Conservation (phyloP, 2,329 filamentous ascomycete genomes). For the Hypoxylon sp. region DNA sequence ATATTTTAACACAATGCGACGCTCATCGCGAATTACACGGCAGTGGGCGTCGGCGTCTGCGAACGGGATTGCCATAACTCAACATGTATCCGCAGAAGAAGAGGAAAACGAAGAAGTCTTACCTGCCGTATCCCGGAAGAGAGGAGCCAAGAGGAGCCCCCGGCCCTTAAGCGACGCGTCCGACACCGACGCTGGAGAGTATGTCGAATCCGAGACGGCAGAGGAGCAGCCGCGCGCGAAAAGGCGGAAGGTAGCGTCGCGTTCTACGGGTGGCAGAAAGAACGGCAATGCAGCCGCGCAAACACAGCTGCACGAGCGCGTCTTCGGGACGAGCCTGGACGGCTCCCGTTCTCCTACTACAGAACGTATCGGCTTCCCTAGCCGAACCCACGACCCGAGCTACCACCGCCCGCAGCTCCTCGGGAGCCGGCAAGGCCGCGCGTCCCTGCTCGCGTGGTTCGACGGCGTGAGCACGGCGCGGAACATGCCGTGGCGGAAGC, state of each 20-base stretch:
- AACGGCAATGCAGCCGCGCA: constrained; percentile 25
- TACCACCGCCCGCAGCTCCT: constrained; percentile 67
- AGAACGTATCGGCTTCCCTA: constrained; percentile 39
- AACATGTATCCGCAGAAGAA: constrained; percentile 4
- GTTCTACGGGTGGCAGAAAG: constrained; percentile 24
- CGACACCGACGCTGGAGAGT: constrained; percentile 37
- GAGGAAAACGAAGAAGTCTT: constrained; percentile 1
- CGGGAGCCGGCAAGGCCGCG: constrained; percentile 52
- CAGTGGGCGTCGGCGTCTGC: constrained; percentile 12
- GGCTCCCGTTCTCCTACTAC: background rate
- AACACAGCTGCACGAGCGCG: constrained; percentile 37
- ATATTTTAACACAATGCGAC: constrained; percentile 45
- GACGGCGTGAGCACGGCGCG: constrained; percentile 60
- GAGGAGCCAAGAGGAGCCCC: constrained; percentile 37
- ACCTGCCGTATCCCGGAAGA: background rate
- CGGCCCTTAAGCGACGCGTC: constrained; percentile 36
- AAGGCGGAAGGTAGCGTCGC: constrained; percentile 40
- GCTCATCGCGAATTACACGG: constrained; percentile 43
- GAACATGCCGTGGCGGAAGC: constrained; percentile 71
- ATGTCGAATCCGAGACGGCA: constrained; percentile 12
- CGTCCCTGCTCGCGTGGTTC: constrained; percentile 64
- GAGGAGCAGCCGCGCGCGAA: constrained; percentile 32
- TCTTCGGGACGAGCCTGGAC: constrained; percentile 41
- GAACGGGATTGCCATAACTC: background rate
- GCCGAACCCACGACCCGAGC: constrained; percentile 53